Base-by-base conservation (phyloP, 139 green algal species). In the Parachlorella kessleri region DNA sequence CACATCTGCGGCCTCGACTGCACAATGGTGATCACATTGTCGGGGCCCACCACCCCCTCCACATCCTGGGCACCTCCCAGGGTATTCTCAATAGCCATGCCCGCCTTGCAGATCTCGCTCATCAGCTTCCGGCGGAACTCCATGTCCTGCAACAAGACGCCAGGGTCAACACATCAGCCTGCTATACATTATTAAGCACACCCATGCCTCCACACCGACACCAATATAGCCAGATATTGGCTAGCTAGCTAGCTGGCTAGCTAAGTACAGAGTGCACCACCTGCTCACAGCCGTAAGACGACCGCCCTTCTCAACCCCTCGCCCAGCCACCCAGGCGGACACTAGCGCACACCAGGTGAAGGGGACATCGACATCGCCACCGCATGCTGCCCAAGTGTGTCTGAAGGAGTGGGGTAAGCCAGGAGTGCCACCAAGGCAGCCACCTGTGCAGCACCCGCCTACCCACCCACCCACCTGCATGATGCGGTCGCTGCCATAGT, bases 1-100 rank as follows among this genome's bases (percentile, higher is more conserved):
- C 79, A 98, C 75, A 98, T 93, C 78, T 98, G 94, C 6, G 97
- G 97, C 35, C 97, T 83, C 4, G 97, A 99, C 90, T 99, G 97
- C 79, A 99, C 97, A 5, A 99, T 90, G 6, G 89, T 95, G 54
- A 99, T 86, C 33, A 81, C 79, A 64, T 92, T 92, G 54, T 99
- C 92, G 0, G 82, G 80, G 41, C 90, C 92, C 42, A 99, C 91
- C 40, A 94, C 92, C 4, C 97, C 97, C 85, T 99, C 97, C 55
- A 99, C 91, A 78, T 99, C 96, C 87, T 99, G 95, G 28, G 92
- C 73, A 26, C 71, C 85, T 55, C 90, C 91, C 53, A 98, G 82
- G 23, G 91, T 92, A 42, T 90, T 54, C 86, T 99, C 96, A 64
- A 99, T 95, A 30, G 92, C 92, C 5, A 83, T 71, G 10, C 95